Evolutionary conservation across 129 eudicot genomes (phyloP).

Genomic region (Kitagawia praeruptora): DNA sequence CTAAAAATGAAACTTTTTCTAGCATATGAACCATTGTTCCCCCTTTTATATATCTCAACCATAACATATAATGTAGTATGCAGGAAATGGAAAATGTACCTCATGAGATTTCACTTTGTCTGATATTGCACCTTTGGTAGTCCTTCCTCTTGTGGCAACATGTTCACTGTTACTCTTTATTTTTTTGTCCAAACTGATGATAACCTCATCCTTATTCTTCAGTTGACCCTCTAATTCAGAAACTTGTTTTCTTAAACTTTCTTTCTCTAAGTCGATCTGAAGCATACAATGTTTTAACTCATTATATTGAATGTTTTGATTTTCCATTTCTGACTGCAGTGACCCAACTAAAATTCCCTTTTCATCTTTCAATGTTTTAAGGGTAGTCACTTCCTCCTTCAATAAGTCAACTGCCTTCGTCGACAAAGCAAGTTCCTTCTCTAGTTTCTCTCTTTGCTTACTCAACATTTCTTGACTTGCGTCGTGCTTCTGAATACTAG

Average conservation of each 20-base stretch:
- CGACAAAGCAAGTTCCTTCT: slow-evolving; percentile 29
- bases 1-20: neutral
- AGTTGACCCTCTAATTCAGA: slow-evolving; percentile 33
- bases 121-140: slow-evolving; percentile 13
- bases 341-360: slow-evolving; percentile 37
- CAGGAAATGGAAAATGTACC: slow-evolving; percentile 23
- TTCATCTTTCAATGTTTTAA: slow-evolving; percentile 42
- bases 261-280: slow-evolving; percentile 48
- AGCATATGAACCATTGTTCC: neutral
- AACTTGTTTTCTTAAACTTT: slow-evolving; percentile 42
- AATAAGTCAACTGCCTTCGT: slow-evolving; percentile 45
- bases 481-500: neutral
- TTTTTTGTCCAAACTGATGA: slow-evolving; percentile 14
- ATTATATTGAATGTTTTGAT: slow-evolving; percentile 31
- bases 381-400: slow-evolving; percentile 29
- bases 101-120: slow-evolving; percentile 19
- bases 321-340: slow-evolving; percentile 57
- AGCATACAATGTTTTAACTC: slow-evolving; percentile 36
- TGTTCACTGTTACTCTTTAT: slow-evolving; percentile 8
- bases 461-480: neutral
- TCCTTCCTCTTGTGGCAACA: slow-evolving; percentile 3
- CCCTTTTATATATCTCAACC: neutral
- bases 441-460: slow-evolving; percentile 32
- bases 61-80: neutral
- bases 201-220: slow-evolving; percentile 30